These are phyloP conservation scores for Alternaria gansuensis DNA, from an alignment of 2,329 filamentous ascomycete species.

Conservation along the genomic window DNA sequence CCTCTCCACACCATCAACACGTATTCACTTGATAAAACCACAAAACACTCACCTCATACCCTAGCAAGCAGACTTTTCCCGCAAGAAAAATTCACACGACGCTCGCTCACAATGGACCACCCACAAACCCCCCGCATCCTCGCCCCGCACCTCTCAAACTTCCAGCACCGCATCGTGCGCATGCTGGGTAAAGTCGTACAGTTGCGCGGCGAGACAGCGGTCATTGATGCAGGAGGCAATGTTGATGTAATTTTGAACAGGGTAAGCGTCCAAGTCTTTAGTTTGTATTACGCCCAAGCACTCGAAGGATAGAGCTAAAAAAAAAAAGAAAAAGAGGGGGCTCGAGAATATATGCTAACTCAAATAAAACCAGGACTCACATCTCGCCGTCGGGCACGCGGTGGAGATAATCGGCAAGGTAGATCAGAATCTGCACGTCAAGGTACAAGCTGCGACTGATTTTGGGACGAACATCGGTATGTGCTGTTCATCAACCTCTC, in stretches of 20 bases:
- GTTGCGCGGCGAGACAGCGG: conserved; percentile 80
- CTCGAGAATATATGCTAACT: neutral
- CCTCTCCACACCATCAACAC: neutral
- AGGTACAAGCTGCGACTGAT: conserved; percentile 74
- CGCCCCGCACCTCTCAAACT: conserved; percentile 78
- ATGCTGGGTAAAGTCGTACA: conserved; percentile 86
- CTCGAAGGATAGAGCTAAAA: neutral
- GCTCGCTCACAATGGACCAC: conserved; percentile 40
- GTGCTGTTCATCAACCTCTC: conserved; percentile 46
- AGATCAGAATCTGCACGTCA: conserved; percentile 74
- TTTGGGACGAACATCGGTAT: conserved; percentile 74
- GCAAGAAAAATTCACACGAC: neutral
- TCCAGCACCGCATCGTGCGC: conserved; percentile 76
- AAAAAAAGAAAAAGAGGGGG: no score
- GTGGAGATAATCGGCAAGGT: conserved; percentile 85
- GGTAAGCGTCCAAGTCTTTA: conserved; percentile 57
- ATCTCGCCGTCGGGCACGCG: conserved; percentile 73
- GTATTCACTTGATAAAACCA: neutral
- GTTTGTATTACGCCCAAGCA: neutral
- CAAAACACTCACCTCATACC: neutral
- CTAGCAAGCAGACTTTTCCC: neutral
- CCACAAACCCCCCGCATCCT: conserved; percentile 79
- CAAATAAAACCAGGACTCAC: conserved; percentile 66
- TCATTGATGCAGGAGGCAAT: conserved; percentile 79
- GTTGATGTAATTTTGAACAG: conserved; percentile 78